Evolutionary conservation across 331 rosid species (phyloP).

Genomic region (Quercus lobata): DNA sequence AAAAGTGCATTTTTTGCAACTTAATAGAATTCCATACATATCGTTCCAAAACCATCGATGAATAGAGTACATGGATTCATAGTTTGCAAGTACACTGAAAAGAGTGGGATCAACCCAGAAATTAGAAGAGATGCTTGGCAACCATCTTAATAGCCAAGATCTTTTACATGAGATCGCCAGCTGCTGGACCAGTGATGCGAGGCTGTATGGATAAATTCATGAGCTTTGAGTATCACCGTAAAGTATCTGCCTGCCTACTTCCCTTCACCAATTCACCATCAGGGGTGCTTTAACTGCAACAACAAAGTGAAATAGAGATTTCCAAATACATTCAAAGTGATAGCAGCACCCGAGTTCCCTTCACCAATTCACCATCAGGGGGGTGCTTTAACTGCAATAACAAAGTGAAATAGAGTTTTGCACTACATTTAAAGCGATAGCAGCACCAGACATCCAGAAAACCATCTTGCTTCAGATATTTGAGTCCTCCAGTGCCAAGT

Average conservation of each 20-base stretch:
- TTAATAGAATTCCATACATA: too few species aligned
- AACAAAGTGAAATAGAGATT: not conserved
- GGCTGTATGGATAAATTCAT: not conserved
- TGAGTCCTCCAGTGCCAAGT: not conserved
- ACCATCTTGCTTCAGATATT: not conserved
- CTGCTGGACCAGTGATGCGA: not conserved
- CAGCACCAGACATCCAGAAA: not conserved
- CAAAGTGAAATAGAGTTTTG: not conserved
- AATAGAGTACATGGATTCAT: too few species aligned
- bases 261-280: not conserved
- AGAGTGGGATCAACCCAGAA: not conserved
- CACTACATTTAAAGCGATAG: not conserved
- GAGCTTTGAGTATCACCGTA: not conserved
- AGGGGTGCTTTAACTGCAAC: not conserved
- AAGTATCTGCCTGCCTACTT: not conserved
- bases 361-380: not conserved
- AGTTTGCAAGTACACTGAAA: too few species aligned
- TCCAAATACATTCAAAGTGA: not conserved
- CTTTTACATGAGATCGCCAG: not conserved
- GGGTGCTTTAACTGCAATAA: not conserved
- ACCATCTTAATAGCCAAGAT: not conserved
- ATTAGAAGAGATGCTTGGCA: not conserved
- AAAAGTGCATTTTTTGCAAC: too few species aligned
- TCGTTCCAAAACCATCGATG: too few species aligned
- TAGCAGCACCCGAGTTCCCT: not conserved